Conservation (phyloP, 371 early-diverging fungal species). For the Capniomyces stellatus region DNA sequence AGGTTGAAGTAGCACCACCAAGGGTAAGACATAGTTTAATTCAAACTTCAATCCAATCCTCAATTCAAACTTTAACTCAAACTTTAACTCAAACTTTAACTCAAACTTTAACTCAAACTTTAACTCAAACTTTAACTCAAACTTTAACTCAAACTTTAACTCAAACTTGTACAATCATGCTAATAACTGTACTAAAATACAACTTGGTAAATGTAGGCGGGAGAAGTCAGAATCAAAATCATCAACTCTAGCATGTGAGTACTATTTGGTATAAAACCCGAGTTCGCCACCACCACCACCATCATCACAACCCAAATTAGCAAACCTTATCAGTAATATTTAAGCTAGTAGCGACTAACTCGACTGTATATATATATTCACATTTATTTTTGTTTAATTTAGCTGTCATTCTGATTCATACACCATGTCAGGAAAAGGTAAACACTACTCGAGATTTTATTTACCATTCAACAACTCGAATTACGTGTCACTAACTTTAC, state of each 20-base stretch:
- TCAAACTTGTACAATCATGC: no score
- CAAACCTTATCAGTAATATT: no score
- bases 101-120: no score
- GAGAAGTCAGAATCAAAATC: slow-evolving; percentile 89
- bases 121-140: no score
- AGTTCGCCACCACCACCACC: no score
- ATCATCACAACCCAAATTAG: no score
- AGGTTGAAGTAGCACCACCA: slow-evolving; percentile 82
- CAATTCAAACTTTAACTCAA: background rate
- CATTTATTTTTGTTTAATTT: background rate
- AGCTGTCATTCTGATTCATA: slow-evolving; percentile 85
- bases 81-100: no score
- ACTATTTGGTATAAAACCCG: no score
- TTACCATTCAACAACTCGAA: background rate
- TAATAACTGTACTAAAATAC: no score
- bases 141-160: no score
- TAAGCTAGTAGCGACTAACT: background rate
- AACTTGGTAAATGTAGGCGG: slow-evolving; percentile 30
- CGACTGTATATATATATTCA: background rate
- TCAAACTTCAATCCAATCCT: background rate
- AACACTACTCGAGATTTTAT: background rate
- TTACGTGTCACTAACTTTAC: background rate
- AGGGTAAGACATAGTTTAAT: slow-evolving; percentile 19
- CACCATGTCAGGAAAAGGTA: slow-evolving; percentile 75
- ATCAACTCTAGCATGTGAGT: slow-evolving; percentile 54